Evolutionary conservation across 2,329 filamentous ascomycete species (phyloP), one percentile per base, ranked within the genome.

Genomic region (Moelleriella libera): DNA sequence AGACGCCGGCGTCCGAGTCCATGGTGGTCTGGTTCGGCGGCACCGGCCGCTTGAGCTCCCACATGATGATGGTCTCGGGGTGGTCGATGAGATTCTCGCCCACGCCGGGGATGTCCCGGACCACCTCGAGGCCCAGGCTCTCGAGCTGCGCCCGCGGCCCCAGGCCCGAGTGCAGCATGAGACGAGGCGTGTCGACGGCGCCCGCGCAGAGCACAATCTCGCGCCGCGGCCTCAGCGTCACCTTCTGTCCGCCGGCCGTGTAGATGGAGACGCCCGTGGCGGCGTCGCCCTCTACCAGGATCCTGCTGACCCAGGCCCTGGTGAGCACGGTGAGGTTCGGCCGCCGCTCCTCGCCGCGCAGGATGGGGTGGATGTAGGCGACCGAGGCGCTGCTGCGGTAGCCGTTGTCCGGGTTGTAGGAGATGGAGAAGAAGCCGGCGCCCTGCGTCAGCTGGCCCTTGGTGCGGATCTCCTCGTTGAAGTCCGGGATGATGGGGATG

Each of bases 341-440:
- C 48, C 86, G 75, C 63, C 81, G 78, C 72, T 94, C 87, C 44
- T 88, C 82, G 41, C 86, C 87, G 41, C 83, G 79, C 46, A 94
- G 76, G 58, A 94, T 88, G 37, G 88, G 88, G 67, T 95, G 88
- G 59, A 95, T 89, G 68, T 95, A 95, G 14, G 88, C 88, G 28
- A 94, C 88, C 49, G 83, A 88, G 50, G 88, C 88, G 61, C 84
- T 89, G 69, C 84, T 90, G 52, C 88, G 80, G 57, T 79, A 78
- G 59, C 88, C 86, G 58, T 88, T 82, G 58, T 94, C 88, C 3
- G 88, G 88, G 69, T 94, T 94, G 70, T 94, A 94, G 39, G 85
- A 82, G 55, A 94, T 81, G 53, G 83, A 88, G 73, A 94, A 90
- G 74, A 94, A 95, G 48, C 88, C 88, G 30, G 92, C 85, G 45